phyloP scores from a whole-genome alignment of 2,329 filamentous ascomycete species.

The Didymella arachidicola region DNA sequence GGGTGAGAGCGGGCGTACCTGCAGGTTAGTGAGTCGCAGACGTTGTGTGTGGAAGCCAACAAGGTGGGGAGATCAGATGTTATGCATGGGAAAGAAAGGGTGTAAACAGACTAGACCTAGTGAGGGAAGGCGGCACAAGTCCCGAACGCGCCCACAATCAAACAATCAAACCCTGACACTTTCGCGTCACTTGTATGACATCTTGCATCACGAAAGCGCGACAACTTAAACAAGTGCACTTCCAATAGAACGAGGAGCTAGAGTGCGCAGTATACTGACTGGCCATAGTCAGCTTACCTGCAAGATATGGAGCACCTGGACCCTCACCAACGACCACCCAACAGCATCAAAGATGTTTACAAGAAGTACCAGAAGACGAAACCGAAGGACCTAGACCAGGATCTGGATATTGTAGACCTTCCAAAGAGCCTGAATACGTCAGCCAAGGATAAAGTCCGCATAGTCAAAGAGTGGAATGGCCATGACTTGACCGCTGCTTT shows the following conservation, averaged over 20 bases:
- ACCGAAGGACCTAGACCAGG: slow-evolving; percentile 58
- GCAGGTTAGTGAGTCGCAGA: slow-evolving; percentile 39
- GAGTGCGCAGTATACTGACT: neutral
- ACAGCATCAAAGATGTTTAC: slow-evolving; percentile 73
- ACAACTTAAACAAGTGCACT: slow-evolving; percentile 2
- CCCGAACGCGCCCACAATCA: slow-evolving; percentile 30
- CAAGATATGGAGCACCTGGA: slow-evolving; percentile 60
- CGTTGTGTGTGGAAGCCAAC: slow-evolving; percentile 16
- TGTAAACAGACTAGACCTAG: slow-evolving; percentile 35
- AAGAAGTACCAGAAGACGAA: slow-evolving; percentile 75
- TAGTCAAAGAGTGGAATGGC: slow-evolving; percentile 33
- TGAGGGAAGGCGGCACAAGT: slow-evolving; percentile 31
- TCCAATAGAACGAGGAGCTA: neutral
- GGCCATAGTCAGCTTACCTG: neutral
- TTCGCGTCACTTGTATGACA: slow-evolving; percentile 12
- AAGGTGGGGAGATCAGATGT: slow-evolving; percentile 29
- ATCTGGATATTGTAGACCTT: slow-evolving; percentile 54
- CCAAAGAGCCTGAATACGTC: slow-evolving; percentile 39
- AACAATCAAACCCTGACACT: slow-evolving; percentile 17
- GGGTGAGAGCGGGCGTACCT: slow-evolving; percentile 24
- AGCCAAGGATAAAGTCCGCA: slow-evolving; percentile 28
- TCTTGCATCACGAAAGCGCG: neutral
- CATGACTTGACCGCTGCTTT: slow-evolving; percentile 35
- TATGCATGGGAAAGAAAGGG: slow-evolving; percentile 31
- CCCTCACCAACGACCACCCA: slow-evolving; percentile 79